Evolutionary conservation across 495 filamentous ascomycete genomes (phyloP).

Genomic region (Viridothelium virens): DNA sequence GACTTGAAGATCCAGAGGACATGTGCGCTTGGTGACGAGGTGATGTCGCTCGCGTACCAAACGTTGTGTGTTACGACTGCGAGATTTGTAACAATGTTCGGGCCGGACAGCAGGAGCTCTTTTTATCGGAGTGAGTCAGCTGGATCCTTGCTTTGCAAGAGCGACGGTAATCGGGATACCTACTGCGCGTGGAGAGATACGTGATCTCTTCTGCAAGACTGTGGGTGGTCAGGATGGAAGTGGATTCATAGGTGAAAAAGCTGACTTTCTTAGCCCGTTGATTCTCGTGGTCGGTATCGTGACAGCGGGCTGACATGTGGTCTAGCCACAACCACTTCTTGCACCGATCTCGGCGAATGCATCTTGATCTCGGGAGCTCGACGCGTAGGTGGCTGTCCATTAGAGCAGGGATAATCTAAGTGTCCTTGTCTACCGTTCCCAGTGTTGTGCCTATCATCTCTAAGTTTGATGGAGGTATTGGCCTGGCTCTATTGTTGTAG

Average conservation of each 20-base stretch:
- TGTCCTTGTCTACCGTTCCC: conserved; percentile 43
- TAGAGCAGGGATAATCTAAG: conserved; percentile 52
- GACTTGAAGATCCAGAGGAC: neutral
- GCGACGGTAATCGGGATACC: conserved; percentile 45
- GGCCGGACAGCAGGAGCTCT: conserved; percentile 37
- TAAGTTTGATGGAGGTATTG: conserved; percentile 43
- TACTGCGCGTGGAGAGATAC: conserved; percentile 45
- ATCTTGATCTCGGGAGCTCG: conserved; percentile 47
- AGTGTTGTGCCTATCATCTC: conserved; percentile 47
- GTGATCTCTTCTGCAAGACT: conserved; percentile 39
- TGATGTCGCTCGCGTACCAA: conserved; percentile 8
- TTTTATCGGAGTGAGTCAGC: conserved; percentile 44
- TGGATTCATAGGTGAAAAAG: neutral
- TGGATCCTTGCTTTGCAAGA: conserved; percentile 39
- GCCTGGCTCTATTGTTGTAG: neutral
- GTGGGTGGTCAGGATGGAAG: conserved; percentile 6
- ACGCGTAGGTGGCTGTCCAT: conserved; percentile 52
- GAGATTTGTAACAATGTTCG: neutral
- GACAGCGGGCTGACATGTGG: conserved; percentile 36
- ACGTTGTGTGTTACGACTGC: neutral
- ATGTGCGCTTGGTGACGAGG: neutral
- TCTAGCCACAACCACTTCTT: neutral
- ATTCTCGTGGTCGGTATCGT: conserved; percentile 40
- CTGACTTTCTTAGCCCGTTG: conserved; percentile 25
- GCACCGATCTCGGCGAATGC: conserved; percentile 37